These are phyloP conservation scores for Neonectria magnoliae DNA, from an alignment of 2,329 filamentous ascomycete species.

Conservation along the genomic window DNA sequence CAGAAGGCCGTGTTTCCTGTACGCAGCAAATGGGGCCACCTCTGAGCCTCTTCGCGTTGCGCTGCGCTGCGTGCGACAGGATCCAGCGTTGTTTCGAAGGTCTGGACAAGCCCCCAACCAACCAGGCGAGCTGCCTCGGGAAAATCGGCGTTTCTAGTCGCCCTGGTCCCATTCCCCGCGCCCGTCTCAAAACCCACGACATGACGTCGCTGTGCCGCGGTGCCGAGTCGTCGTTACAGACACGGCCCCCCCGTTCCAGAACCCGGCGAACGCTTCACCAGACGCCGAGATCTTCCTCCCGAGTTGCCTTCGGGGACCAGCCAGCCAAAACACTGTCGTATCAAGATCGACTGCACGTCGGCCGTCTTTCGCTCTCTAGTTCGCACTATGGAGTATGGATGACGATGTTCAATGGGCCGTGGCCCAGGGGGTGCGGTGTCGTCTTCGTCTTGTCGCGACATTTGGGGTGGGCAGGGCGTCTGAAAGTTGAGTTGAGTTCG, in stretches of 20 bases:
- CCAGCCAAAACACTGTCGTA: slow-evolving; percentile 7
- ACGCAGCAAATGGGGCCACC: not conserved
- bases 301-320: slow-evolving; percentile 2
- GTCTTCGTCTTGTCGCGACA: slow-evolving; percentile 6
- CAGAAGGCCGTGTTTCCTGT: slow-evolving; percentile 13
- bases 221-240: slow-evolving; percentile 33
- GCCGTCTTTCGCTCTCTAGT: not conserved
- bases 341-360: slow-evolving; percentile 13
- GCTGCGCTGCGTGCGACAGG: not conserved
- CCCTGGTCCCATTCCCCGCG: slow-evolving; percentile 36
- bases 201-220: slow-evolving; percentile 43
- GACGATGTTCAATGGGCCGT: slow-evolving; percentile 9
- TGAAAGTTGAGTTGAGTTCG: slow-evolving; percentile 26
- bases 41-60: not conserved
- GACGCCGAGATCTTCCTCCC: not conserved
- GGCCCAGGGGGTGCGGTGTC: slow-evolving; percentile 1
- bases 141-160: slow-evolving; percentile 40
- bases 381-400: slow-evolving; percentile 7
- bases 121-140: slow-evolving; percentile 32
- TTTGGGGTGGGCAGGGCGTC: slow-evolving; percentile 18
- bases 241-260: slow-evolving; percentile 5
- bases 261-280: not conserved
- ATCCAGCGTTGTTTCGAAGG: slow-evolving; percentile 13
- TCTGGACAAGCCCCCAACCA: slow-evolving; percentile 9
- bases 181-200: slow-evolving; percentile 20